Evolutionary conservation across 768 basidiomycete genomes (phyloP), one percentile per base, ranked within the genome.

Genomic region (Cystofilobasidium macerans): DNA sequence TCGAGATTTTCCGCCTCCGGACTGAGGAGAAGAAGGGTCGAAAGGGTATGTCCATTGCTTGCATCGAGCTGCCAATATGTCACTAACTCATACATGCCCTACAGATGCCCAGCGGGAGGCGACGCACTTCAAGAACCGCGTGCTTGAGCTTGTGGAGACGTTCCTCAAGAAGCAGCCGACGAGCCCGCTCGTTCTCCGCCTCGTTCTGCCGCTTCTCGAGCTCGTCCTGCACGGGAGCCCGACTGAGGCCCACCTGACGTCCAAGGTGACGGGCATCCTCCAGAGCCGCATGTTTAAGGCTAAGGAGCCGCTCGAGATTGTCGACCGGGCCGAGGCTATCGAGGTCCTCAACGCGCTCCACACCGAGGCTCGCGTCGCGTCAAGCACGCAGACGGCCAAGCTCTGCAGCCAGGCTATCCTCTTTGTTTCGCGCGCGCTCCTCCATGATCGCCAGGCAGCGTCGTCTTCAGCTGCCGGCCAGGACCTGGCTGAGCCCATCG

Each of bases 51-150:
- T 73, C 8, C 28, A 3, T 16, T 16, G 33, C 33, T 30, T n/a
- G 48, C 40, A 16, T 43, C 54, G 5, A 58, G 64, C 22, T 12
- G 33, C 24, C 26, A 1, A 54, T 45, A 22, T 18, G 32, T 18
- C 13, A 60, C 54, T 47, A 18, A 24, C 45, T 47, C 54, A 20
- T 51, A 42, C 18, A 48, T 47, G 22, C 22, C 12, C n/a, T 5
- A 42, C n/a, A 35, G 83, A 85, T 72, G 84, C 82, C 35, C 88
- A 92, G 73, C 82, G 88, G 54, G 88, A 94, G 77, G 90, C 91
- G 4, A 87, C 89, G 7, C 88, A 97, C 76, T 97, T 95, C 83
- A 97, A 94, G 75, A 91, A 89, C 75, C 85, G 93, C 16, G 87
- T 95, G 33, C 84, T 99, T 33, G 94, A 98, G 75, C 82, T 99